Base-by-base conservation (phyloP, 2,329 filamentous ascomycete genomes). In the Xylariaceae sp. region DNA sequence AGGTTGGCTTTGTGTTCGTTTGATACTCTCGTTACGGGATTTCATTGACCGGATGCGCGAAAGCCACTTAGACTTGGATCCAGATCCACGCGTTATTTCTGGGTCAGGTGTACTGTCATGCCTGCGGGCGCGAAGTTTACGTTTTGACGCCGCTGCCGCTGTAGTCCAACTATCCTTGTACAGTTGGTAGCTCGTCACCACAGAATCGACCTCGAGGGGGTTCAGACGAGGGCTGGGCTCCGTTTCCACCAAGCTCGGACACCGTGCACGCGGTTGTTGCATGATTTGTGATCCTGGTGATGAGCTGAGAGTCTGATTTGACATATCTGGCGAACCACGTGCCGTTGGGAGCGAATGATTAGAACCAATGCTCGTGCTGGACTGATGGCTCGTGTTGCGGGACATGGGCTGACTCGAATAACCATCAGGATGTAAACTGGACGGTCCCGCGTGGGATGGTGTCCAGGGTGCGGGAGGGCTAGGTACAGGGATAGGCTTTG, bases 381-480 rank as follows among this genome's bases (percentile, higher is more conserved):
- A 76, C 55, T 78, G 73, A 8, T 73, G 70, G 48, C 79, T 79
- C 0, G 74, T 65, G 60, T 80, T 70, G 2, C 79, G 76, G 1
- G 77, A 78, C 77, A 82, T 80, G 4, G 80, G 79, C 61, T 80
- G 76, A 6, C 78, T 80, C 30, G 75, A 74, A 65, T 82, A 81
- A 3, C 78, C 78, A 17, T 72, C 66, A 0, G 69, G 67, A 1
- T 65, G 63, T 39, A 67, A 60, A 47, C 70, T 67, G 4, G 66
- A 57, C 1, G 61, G 56, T 9, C 67, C 45, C 0, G 64, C 62
- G 65, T 67, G 62, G 65, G 68, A 65, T 35, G 65, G 55, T n/a
- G 68, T 60, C 64, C 60, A 55, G 62, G 67, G 57, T 66, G 69
- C 53, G 45, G 65, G 64, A 6, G 55, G 62, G 17, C 45, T 55